Evolutionary conservation across 441 rosid genomes (phyloP).

Genomic region (Kokia cookei): DNA sequence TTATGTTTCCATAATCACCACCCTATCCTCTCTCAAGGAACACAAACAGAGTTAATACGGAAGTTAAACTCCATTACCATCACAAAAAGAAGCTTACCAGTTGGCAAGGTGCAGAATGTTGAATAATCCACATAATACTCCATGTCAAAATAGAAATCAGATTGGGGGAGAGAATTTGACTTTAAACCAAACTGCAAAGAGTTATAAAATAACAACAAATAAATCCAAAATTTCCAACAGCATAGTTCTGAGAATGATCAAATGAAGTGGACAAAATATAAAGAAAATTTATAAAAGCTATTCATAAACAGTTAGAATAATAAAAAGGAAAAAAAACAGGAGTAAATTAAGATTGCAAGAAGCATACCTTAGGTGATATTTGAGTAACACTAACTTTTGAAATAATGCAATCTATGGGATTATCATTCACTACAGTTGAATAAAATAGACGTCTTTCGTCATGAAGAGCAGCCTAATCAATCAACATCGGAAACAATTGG

Average conservation of each 20-base stretch:
- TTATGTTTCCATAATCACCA: not conserved
- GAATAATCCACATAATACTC: constrained; percentile 85
- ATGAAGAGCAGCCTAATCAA: constrained; percentile 44
- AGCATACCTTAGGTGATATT: constrained; percentile 52
- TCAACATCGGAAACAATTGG: not conserved
- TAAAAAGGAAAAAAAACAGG: not conserved
- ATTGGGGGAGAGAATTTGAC: constrained; percentile 24
- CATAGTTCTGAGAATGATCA: constrained; percentile 1
- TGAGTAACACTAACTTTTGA: constrained; percentile 61
- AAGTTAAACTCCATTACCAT: constrained; percentile 6
- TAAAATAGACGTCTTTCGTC: constrained; percentile 72
- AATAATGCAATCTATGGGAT: constrained; percentile 71
- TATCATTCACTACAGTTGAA: constrained; percentile 84
- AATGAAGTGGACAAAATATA: not conserved
- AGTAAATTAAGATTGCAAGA: not conserved
- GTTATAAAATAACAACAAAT: constrained; percentile 3
- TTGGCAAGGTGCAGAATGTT: constrained; percentile 55
- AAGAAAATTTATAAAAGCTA: not conserved
- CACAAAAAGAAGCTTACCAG: constrained; percentile 34
- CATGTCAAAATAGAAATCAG: constrained; percentile 84
- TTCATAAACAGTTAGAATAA: constrained; percentile 5
- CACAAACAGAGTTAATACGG: not conserved
- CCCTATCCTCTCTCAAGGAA: not conserved
- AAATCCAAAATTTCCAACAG: constrained; percentile 4
- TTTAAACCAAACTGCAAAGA: constrained; percentile 42